Evolutionary conservation across 202 grass and related monocot species (phyloP).

Genomic region (Bolboschoenoplectus hybrid): DNA sequence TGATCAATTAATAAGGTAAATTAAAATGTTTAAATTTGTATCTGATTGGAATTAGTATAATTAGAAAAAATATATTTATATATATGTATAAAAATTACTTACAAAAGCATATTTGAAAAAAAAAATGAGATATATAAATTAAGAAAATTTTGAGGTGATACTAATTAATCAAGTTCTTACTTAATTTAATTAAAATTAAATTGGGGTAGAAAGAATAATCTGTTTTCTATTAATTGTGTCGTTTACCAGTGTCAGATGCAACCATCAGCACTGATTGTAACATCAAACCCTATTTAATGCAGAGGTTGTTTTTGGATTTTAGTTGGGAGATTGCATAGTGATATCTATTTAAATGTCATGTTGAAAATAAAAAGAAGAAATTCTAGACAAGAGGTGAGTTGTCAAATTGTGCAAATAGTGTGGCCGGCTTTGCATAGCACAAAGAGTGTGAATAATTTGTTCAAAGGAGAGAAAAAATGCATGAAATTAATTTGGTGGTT

Average conservation of each 20-base stretch:
- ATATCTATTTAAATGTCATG: conserved; percentile 27
- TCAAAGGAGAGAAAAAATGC: conserved; percentile 16
- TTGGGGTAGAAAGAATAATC: conserved; percentile 7
- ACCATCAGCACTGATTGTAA: conserved; percentile 18
- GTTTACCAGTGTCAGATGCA: conserved; percentile 32
- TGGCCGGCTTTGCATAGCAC: background rate
- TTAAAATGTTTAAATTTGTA: background rate
- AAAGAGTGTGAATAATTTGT: conserved; percentile 23
- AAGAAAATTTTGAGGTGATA: conserved; percentile 9
- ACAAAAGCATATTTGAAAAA: background rate
- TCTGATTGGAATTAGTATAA: conserved; percentile 26
- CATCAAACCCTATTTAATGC: conserved; percentile 21
- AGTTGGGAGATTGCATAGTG: background rate
- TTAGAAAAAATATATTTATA: conserved; percentile 1
- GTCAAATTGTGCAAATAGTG: conserved; percentile 23
- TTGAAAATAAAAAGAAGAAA: background rate
- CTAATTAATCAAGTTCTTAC: background rate
- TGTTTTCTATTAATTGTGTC: conserved; percentile 24
- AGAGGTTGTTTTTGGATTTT: conserved; percentile 14
- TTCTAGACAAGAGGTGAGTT: conserved; percentile 5
- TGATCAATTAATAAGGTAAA: background rate
- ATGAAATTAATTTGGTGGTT: conserved; percentile 10
- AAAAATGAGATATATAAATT: background rate
- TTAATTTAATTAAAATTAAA: conserved; percentile 8
- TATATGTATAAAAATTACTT: background rate